phyloP scores from a whole-genome alignment of 2,329 filamentous ascomycete species.

The Neopestalotiopsis sp. region DNA sequence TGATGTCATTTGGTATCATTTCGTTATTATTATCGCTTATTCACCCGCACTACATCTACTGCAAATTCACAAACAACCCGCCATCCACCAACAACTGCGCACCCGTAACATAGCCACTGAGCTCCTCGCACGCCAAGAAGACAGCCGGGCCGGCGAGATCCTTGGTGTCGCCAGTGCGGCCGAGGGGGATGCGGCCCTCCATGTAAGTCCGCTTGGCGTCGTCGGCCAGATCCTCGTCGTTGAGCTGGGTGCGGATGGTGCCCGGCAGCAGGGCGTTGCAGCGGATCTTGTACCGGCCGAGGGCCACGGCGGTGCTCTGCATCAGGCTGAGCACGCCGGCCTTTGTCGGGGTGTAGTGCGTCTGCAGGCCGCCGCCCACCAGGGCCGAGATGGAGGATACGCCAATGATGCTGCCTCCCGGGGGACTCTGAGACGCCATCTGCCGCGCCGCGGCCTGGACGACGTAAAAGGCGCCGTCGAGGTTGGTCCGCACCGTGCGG shows the following conservation, averaged over 20 bases:
- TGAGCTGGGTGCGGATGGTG: slow-evolving; percentile 83
- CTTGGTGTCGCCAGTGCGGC: slow-evolving; percentile 71
- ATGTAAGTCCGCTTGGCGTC: slow-evolving; percentile 76
- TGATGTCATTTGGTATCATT: too few species aligned
- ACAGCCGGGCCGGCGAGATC: slow-evolving; percentile 86
- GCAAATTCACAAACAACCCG: slow-evolving; percentile 87
- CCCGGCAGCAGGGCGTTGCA: slow-evolving; percentile 87
- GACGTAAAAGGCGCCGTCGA: slow-evolving; percentile 87
- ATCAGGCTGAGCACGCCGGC: slow-evolving; percentile 81
- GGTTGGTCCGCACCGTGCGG: slow-evolving; percentile 77
- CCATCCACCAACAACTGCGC: slow-evolving; percentile 87
- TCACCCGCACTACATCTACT: slow-evolving; percentile 49
- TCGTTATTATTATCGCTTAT: background rate
- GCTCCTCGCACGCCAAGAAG: slow-evolving; percentile 78
- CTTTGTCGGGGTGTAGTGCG: slow-evolving; percentile 89
- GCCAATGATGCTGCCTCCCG: slow-evolving; percentile 81
- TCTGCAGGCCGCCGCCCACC: slow-evolving; percentile 78
- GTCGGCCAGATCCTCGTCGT: slow-evolving; percentile 80
- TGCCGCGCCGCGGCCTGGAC: slow-evolving; percentile 84
- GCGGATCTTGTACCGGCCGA: slow-evolving; percentile 76
- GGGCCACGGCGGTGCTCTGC: slow-evolving; percentile 80
- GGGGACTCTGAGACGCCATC: slow-evolving; percentile 70
- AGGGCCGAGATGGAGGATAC: slow-evolving; percentile 76
- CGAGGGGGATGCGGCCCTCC: slow-evolving; percentile 81
- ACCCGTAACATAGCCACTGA: slow-evolving; percentile 83